Percentiles rank a stretch among this genome's conserved stretches.
Conservation (phyloP, 148 eudicot genomes). For the Fagopyrum esculentum region DNA sequence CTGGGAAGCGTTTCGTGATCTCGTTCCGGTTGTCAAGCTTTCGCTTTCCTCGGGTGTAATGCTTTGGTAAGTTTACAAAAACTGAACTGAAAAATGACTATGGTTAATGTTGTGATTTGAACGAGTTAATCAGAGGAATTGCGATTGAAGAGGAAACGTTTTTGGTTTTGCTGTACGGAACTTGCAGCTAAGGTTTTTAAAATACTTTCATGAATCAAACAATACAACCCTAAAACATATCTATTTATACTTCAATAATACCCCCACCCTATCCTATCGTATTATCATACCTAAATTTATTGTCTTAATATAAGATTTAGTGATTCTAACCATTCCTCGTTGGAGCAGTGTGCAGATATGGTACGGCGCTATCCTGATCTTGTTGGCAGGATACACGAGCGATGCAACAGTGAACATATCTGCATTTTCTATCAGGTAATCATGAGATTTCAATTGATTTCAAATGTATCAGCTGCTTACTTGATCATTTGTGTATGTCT, state of each 20-base stretch:
- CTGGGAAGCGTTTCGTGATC: neutral
- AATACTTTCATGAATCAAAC: too few relatives aligned
- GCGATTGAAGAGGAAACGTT: too few relatives aligned
- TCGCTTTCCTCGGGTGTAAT: neutral
- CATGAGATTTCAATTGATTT: neutral
- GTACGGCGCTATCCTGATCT: neutral
- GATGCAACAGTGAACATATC: neutral
- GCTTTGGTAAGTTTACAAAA: neutral
- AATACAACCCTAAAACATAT: too few relatives aligned
- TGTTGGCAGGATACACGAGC: neutral
- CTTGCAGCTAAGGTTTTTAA: too few relatives aligned
- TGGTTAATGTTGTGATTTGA: too few relatives aligned
- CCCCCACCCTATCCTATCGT: too few relatives aligned
- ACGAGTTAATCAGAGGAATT: too few relatives aligned
- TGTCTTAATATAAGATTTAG: too few relatives aligned
- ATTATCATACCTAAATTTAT: too few relatives aligned
- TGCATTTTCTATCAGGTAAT: neutral
- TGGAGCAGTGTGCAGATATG: neutral
- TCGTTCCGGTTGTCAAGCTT: neutral
- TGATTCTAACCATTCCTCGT: neutral
- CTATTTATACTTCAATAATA: too few relatives aligned
- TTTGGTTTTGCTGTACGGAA: too few relatives aligned
- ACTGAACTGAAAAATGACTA: neutral
- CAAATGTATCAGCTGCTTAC: neutral
- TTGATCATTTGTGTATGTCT: too few relatives aligned